Percentiles rank a stretch among this genome's conserved stretches.
Conservation (phyloP, 1,284 basidiomycete genomes). For the Rhodofomes roseus region DNA sequence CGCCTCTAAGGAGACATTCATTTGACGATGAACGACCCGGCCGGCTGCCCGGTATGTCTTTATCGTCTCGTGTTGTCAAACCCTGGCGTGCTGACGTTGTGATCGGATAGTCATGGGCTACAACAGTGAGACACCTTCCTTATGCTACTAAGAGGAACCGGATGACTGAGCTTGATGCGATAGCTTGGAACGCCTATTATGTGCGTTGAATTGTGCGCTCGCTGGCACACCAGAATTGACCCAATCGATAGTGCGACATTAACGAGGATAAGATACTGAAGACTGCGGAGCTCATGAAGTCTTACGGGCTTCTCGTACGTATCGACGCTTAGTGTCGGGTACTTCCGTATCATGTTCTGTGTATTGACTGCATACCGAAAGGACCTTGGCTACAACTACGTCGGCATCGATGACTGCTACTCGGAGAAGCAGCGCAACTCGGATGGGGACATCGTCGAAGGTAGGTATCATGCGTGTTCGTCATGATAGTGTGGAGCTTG, state of each 20-base stretch:
- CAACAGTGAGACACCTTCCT: constrained; percentile 3
- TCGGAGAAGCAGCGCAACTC: constrained; percentile 32
- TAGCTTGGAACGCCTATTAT: constrained; percentile 12
- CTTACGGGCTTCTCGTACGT: constrained; percentile 30
- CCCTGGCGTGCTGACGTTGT: background rate
- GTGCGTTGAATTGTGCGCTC: background rate
- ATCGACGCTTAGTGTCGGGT: constrained; percentile 1
- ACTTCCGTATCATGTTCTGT: background rate
- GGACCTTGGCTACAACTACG: constrained; percentile 34
- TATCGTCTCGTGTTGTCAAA: background rate
- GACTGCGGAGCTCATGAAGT: constrained; percentile 32
- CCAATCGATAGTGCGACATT: constrained; percentile 31
- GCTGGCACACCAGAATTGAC: background rate
- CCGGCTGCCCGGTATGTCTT: background rate
- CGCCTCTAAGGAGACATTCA: background rate
- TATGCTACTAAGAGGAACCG: background rate
- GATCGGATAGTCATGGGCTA: constrained; percentile 6
- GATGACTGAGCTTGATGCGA: background rate
- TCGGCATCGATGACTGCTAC: constrained; percentile 41
- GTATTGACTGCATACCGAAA: background rate
- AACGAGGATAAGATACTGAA: constrained; percentile 33
- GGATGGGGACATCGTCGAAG: constrained; percentile 30
- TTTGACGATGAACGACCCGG: background rate
- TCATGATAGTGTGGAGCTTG: background rate
- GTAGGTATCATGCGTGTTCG: constrained; percentile 14